Evolutionary conservation across 78 protist species (phyloP), one percentile per base, ranked within the genome.

Genomic region (Cavenderia fasciculata): DNA sequence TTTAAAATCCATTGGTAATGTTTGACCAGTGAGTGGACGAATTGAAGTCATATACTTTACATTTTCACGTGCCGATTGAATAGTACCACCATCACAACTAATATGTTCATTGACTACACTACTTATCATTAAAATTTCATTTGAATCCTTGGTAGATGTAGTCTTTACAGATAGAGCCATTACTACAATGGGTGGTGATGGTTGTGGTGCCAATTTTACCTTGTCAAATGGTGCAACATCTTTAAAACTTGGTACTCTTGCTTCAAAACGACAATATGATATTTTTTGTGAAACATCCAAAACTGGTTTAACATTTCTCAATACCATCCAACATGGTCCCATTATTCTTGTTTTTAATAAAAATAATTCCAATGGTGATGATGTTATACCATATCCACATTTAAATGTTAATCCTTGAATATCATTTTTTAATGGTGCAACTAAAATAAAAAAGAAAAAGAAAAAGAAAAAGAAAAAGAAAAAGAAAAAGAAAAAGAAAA

Each of bases 281-380:
- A 16, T 87, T 49, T 73, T 49, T 47, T 46, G 4, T 1, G 6
- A 10, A 8, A 57, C 6, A 56, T 23, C 2, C 59, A 74, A 23
- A 10, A 29, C 33, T 63, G 61, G 61, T n/a, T 86, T 46, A 29
- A 62, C 25, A 21, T 57, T 44, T 2, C 11, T 31, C 27, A 69
- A 19, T 12, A 49, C 19, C 27, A 98, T 57, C 98, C 98, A 98
- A 85, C 95, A 65, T 11, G 99, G 99, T 7, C 99, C 99, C 96
- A 74, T 94, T 29, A 98, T 63, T 43, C 74, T 36, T 23, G 93
- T 73, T 65, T 96, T 91, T 27, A 97, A 1, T 1, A 98, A 25
- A 65, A 98, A 90, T 5, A 29, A 46, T 93, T 97, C 99, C 0
- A 86, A 18, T 23, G 70, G 33, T 21, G 87, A 52, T 25, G 94